Base-by-base conservation (phyloP, 2,329 filamentous ascomycete genomes). In the Penicillium sp. region DNA sequence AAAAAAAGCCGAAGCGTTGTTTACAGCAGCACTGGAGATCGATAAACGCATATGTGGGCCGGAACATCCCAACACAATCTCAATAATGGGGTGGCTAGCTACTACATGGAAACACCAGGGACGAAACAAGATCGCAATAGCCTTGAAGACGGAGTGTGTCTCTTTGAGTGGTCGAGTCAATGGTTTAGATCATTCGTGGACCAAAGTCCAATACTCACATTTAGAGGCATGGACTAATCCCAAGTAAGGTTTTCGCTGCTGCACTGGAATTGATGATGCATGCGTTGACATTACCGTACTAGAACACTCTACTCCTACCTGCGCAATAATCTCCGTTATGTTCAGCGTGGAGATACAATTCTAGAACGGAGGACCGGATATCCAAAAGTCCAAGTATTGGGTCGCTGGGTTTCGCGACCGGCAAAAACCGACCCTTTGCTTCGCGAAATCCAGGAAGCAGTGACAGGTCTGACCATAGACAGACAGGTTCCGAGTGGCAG, bases 371-470 rank as follows among this genome's bases (percentile, higher is more conserved):
- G 52, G 7, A 27, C 7, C 2, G 10, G 12, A 1, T 59, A 54
- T 21, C 56, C 59, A 1, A 43, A 49, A 23, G 47, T 57, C 19
- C 41, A 59, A 6, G 23, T 53, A 0, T 27, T 29, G 3, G 59
- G 59, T 6, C 39, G 41, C 10, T 59, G 45, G 25, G 44, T 9
- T 7, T 6, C 27, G 3, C 45, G 49, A 4, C 38, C 33, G 15
- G 27, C 41, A 5, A 54, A 51, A 17, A 25, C 25, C 6, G 51
- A 48, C 1, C 21, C 57, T 1, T 45, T 60, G n/a, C 15, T 61
- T 48, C 38, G 33, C 7, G 60, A 60, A n/a, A 50, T 60, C n/a
- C 31, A 57, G 15, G 21, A 52, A 41, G 57, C 53, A 1, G 21
- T 59, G 6, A 23, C 39, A 2, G 6, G 9, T 1, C 7, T 49